Evolutionary conservation across 352 stramenopile species (phyloP).

Genomic region (Aphanomyces stellatus): DNA sequence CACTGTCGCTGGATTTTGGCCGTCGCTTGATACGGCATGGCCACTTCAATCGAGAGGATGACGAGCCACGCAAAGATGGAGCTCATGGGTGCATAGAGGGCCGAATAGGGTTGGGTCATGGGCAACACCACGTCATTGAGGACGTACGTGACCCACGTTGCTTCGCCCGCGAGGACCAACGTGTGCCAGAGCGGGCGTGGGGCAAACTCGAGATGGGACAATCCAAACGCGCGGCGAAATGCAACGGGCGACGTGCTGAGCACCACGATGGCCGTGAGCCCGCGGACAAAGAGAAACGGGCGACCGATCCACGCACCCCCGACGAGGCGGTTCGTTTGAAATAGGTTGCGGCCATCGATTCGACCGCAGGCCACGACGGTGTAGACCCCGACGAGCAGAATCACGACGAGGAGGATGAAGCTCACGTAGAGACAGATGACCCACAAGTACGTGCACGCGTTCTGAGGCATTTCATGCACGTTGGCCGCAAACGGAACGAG

Average conservation of each 20-base stretch:
- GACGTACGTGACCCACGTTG: conserved; percentile 1
- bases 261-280: neutral
- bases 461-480: neutral
- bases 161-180: neutral
- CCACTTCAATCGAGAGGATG: neutral
- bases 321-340: neutral
- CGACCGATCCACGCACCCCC: conserved; percentile 8
- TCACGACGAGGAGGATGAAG: neutral
- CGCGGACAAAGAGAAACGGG: conserved; percentile 4
- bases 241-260: neutral
- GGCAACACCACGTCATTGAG: neutral
- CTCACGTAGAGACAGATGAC: neutral
- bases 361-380: neutral
- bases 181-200: neutral
- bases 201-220: neutral
- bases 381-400: neutral
- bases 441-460: neutral
- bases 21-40: neutral
- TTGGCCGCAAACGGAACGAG: neutral
- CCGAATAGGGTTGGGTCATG: neutral
- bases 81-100: neutral
- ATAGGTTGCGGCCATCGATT: neutral
- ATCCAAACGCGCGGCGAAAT: neutral
- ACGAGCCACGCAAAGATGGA: neutral
- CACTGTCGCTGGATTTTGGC: neutral